These are phyloP conservation scores for Hirschfeldia incana DNA, from an alignment of 345 rosid species.

Conservation along the genomic window DNA sequence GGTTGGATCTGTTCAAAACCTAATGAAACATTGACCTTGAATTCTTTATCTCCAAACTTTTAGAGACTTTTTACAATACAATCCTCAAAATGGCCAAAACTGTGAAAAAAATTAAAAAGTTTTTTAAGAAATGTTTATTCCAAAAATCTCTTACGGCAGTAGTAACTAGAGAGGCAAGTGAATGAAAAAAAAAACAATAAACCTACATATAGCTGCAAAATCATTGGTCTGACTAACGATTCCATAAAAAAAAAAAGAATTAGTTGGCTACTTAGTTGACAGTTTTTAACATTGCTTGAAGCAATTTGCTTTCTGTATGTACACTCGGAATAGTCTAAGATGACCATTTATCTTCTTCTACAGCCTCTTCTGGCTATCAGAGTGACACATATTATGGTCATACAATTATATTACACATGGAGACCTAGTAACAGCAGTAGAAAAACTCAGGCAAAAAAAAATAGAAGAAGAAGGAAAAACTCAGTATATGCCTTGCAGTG, in stretches of 20 bases:
- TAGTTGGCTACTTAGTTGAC: slow-evolving; percentile 14
- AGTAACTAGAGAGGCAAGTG: background rate
- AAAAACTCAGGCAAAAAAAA: background rate
- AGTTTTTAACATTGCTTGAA: background rate
- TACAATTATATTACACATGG: background rate
- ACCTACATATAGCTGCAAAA: slow-evolving; percentile 23
- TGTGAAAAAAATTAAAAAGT: background rate
- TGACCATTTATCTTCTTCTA: slow-evolving; percentile 7
- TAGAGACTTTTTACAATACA: background rate
- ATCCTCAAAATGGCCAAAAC: background rate
- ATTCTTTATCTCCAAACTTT: background rate
- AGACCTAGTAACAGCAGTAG: background rate
- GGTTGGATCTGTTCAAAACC: background rate
- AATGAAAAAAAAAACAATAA: background rate
- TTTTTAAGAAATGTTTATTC: background rate
- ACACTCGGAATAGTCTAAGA: slow-evolving; percentile 2
- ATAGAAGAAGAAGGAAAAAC: background rate
- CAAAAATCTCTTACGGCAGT: background rate
- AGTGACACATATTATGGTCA: background rate
- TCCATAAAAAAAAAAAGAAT: slow-evolving; percentile 6
- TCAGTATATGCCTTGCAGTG: slow-evolving; percentile 4
- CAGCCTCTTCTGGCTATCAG: slow-evolving; percentile 11
- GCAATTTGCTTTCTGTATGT: background rate
- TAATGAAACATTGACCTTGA: background rate
- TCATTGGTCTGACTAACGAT: slow-evolving; percentile 26